Conservation (phyloP, 140 eudicot genomes). For the Oenanthe javanica region DNA sequence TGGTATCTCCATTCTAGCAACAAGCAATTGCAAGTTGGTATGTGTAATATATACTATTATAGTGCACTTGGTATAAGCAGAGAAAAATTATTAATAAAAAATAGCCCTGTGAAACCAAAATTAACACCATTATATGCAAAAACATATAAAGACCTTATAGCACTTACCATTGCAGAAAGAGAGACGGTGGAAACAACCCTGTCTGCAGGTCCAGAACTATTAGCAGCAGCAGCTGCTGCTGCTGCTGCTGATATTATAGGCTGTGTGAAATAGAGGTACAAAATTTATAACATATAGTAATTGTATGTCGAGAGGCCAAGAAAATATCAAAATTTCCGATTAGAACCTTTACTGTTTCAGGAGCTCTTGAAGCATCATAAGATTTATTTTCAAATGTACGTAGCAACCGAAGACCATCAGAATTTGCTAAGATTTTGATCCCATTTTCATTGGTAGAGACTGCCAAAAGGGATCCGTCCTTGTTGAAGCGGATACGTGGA, state of each 20-base stretch:
- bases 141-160: conserved; percentile 7
- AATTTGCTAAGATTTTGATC: conserved; percentile 63
- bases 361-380: conserved; percentile 59
- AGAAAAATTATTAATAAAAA: background rate
- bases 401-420: conserved; percentile 65
- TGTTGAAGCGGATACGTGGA: conserved; percentile 86
- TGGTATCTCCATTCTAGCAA: conserved; percentile 63
- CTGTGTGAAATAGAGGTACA: conserved; percentile 25
- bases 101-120: background rate
- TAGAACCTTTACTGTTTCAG: conserved; percentile 57
- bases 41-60: background rate
- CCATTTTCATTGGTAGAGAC: conserved; percentile 71
- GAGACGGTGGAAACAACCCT: conserved; percentile 52
- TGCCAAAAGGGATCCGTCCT: conserved; percentile 69
- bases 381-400: conserved; percentile 56
- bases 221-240: conserved; percentile 31
- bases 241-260: conserved; percentile 50
- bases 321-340: background rate
- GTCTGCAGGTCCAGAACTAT: conserved; percentile 59
- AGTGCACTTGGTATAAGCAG: conserved; percentile 1
- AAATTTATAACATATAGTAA: background rate
- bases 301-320: background rate
- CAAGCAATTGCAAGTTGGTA: conserved; percentile 4
- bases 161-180: conserved; percentile 59
- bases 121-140: background rate